Evolutionary conservation across 345 rosid species (phyloP).

Genomic region (Lumnitzera racemosa): DNA sequence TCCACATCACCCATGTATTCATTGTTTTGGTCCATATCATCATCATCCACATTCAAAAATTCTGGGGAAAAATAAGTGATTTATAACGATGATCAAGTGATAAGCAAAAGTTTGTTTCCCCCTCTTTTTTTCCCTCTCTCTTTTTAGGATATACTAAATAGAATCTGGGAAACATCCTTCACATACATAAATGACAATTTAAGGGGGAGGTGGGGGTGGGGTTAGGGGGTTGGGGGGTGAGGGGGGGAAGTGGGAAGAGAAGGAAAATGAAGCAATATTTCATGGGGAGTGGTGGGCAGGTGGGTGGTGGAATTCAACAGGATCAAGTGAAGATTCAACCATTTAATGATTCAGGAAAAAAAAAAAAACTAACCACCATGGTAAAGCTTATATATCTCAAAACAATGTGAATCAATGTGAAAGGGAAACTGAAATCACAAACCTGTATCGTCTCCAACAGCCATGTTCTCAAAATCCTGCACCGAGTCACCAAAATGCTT

Average conservation of each 20-base stretch:
- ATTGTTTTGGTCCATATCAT: conserved; percentile 60
- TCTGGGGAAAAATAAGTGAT: conserved; percentile 30
- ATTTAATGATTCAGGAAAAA: too few species aligned
- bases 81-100: too few species aligned
- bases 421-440: neutral
- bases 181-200: too few species aligned
- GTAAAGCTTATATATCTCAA: neutral
- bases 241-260: neutral
- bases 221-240: too few species aligned
- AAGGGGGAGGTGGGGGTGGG: too few species aligned
- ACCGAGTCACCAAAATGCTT: conserved; percentile 13
- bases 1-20: conserved; percentile 44
- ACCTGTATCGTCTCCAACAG: conserved; percentile 84
- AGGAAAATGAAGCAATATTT: neutral
- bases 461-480: conserved; percentile 60
- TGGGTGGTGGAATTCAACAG: too few species aligned
- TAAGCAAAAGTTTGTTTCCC: too few species aligned
- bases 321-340: too few species aligned
- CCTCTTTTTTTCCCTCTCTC: too few species aligned
- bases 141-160: too few species aligned
- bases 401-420: conserved; percentile 7
- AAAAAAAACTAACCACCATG: too few species aligned
- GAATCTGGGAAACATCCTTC: neutral
- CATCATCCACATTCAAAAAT: conserved; percentile 87
- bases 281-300: too few species aligned